Evolutionary conservation across 371 early-diverging fungal species (phyloP).

Genomic region (Mucor velutinosus): DNA sequence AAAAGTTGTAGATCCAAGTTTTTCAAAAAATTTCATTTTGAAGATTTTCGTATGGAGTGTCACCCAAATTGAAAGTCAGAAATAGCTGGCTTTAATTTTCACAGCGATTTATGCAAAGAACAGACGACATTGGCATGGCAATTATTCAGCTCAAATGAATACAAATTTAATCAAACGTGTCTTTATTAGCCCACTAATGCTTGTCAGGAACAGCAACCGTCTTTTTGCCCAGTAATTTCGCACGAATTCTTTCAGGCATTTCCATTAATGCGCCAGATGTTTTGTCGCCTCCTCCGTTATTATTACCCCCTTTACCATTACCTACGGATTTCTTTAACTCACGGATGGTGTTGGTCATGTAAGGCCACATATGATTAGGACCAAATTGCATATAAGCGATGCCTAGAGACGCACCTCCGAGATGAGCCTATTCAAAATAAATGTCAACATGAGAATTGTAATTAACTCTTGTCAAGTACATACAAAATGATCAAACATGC

Average conservation of each 20-base stretch:
- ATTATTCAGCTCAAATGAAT: too few species aligned
- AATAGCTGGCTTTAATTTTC: too few species aligned
- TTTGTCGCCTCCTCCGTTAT: constrained; percentile 6
- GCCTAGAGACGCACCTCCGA: constrained; percentile 59
- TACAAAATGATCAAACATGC: constrained; percentile 67
- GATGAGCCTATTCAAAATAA: constrained; percentile 50
- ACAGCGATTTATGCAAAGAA: too few species aligned
- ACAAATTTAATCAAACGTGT: too few species aligned
- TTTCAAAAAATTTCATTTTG: too few species aligned
- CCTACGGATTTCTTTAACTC: constrained; percentile 7
- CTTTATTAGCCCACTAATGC: background rate
- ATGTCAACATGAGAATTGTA: background rate
- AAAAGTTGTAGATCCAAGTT: too few species aligned
- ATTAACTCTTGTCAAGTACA: constrained; percentile 16
- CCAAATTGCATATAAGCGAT: constrained; percentile 54
- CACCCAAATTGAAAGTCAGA: too few species aligned
- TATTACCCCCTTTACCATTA: background rate
- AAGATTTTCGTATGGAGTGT: too few species aligned
- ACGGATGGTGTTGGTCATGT: constrained; percentile 29
- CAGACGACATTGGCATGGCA: too few species aligned
- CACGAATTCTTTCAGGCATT: constrained; percentile 6
- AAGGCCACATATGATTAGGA: constrained; percentile 47
- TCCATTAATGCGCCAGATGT: constrained; percentile 13
- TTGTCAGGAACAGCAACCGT: constrained; percentile 7
- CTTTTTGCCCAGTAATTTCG: constrained; percentile 8